Evolutionary conservation across 306 rosid genomes (phyloP).

Genomic region (Benincasa hispida): DNA sequence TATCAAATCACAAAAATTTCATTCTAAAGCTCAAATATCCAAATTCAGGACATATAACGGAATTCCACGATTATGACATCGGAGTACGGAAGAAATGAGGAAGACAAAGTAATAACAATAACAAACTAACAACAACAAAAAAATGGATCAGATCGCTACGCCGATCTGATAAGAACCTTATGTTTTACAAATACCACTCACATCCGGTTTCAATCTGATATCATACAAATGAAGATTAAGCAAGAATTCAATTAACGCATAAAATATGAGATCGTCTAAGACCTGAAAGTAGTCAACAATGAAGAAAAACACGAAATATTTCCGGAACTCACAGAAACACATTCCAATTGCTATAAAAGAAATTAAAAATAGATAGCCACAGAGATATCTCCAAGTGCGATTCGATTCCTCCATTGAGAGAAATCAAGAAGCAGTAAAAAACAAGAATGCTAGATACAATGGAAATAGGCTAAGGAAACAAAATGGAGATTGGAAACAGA

Average conservation of each 20-base stretch:
- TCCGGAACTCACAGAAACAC: background rate
- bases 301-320: background rate
- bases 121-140: background rate
- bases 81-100: background rate
- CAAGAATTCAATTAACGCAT: background rate
- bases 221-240: background rate
- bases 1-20: conserved; percentile 12
- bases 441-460: background rate
- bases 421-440: background rate
- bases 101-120: background rate
- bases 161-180: background rate
- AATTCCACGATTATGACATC: background rate
- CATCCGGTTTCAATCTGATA: background rate
- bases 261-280: background rate
- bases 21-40: background rate
- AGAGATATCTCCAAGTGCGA: background rate
- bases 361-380: background rate
- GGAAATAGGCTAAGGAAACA: background rate
- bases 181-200: background rate
- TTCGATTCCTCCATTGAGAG: background rate
- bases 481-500: conserved; percentile 13
- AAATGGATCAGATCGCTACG: background rate
- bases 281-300: background rate
- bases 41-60: background rate
- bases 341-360: background rate